These are phyloP conservation scores for Amaranthus palmeri DNA, from an alignment of 148 eudicot species.

Conservation along the genomic window DNA sequence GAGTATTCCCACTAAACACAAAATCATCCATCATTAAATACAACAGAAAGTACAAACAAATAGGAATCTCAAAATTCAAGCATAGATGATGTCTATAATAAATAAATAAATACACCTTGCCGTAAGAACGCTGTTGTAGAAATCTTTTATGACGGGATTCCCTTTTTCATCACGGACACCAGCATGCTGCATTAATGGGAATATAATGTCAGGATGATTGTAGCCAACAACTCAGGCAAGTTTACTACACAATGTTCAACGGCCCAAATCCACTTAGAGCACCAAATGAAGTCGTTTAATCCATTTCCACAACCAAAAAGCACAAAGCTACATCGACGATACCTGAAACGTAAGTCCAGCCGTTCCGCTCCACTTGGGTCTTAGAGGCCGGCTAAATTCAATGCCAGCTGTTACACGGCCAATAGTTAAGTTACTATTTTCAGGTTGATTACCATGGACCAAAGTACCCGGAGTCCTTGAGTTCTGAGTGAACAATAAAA, in stretches of 20 bases:
- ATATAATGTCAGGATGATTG: neutral
- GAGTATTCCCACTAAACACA: slow-evolving; percentile 71
- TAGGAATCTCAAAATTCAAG: slow-evolving; percentile 2
- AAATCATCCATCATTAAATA: neutral
- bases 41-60: neutral
- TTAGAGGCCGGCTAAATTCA: slow-evolving; percentile 85
- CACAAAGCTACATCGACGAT: neutral
- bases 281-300: neutral
- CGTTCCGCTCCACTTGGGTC: slow-evolving; percentile 98
- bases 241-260: neutral
- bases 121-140: slow-evolving; percentile 76
- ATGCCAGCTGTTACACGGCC: slow-evolving; percentile 88
- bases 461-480: slow-evolving; percentile 95
- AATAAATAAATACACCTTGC: slow-evolving; percentile 53
- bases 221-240: neutral
- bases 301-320: neutral
- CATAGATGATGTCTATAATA: neutral
- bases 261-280: neutral
- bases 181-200: slow-evolving; percentile 52
- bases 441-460: slow-evolving; percentile 89
- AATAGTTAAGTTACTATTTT: slow-evolving; percentile 61
- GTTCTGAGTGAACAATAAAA: slow-evolving; percentile 41
- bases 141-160: slow-evolving; percentile 78
- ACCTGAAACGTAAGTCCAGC: slow-evolving; percentile 96
- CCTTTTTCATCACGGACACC: slow-evolving; percentile 96